phyloP scores from a whole-genome alignment of 495 filamentous ascomycete species.

The Immersiella caudata region DNA sequence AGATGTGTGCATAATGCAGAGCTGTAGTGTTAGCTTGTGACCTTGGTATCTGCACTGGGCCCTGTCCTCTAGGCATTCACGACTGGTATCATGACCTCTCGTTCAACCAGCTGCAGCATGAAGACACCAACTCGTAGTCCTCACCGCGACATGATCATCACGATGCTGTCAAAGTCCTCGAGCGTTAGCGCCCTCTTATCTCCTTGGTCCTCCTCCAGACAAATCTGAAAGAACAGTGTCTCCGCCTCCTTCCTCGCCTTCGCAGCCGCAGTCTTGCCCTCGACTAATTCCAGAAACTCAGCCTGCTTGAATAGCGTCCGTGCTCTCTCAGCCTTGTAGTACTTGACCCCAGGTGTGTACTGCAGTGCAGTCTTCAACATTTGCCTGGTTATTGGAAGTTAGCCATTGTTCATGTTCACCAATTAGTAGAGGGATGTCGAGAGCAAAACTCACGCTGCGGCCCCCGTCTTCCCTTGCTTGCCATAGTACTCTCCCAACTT shows the following conservation, averaged over 20 bases:
- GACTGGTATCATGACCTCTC: too few species aligned
- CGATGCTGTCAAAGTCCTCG: not conserved
- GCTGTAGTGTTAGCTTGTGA: too few species aligned
- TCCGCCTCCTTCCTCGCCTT: not conserved
- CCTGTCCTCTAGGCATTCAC: too few species aligned
- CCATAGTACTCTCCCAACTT: constrained; percentile 12
- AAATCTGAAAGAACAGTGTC: constrained; percentile 1
- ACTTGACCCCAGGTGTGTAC: not conserved
- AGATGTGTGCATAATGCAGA: too few species aligned
- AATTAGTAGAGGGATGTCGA: not conserved
- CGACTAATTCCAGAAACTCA: not conserved
- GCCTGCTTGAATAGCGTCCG: constrained; percentile 10
- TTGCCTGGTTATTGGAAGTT: not conserved
- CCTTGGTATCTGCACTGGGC: too few species aligned
- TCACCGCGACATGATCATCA: constrained; percentile 7
- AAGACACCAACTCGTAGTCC: not conserved
- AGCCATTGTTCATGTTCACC: not conserved
- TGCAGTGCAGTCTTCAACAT: constrained; percentile 3
- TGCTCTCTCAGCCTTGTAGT: constrained; percentile 10
- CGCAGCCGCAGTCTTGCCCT: not conserved
- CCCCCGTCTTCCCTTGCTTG: not conserved
- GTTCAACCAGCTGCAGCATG: too few species aligned
- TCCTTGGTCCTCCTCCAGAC: not conserved
- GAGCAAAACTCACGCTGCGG: not conserved
- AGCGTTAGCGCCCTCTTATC: not conserved